phyloP scores from a whole-genome alignment of 768 basidiomycete species.

The Lactarius vividus region DNA sequence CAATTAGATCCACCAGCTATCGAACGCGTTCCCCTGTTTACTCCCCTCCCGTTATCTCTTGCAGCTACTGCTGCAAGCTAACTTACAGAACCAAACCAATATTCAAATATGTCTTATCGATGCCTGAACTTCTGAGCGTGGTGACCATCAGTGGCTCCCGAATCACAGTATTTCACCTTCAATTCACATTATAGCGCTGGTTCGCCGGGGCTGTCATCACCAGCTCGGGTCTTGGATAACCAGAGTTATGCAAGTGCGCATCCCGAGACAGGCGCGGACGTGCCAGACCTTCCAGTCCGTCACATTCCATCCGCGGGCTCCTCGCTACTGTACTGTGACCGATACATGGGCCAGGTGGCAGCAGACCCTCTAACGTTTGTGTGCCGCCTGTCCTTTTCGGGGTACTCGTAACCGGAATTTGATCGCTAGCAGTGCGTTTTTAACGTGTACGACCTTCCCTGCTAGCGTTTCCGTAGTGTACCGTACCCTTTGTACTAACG shows the following conservation, averaged over 20 bases:
- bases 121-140: neutral
- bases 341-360: neutral
- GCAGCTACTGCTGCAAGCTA: neutral
- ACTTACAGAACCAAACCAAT: neutral
- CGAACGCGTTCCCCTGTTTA: neutral
- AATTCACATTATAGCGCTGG: neutral
- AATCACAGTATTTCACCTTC: neutral
- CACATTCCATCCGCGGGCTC: neutral
- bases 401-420: neutral
- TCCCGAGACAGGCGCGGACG: neutral
- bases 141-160: neutral
- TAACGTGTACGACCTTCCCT: neutral
- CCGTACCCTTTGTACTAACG: neutral
- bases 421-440: neutral
- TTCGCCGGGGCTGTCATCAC: neutral
- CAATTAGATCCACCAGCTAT: neutral
- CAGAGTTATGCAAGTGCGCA: neutral
- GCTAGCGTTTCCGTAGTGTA: neutral
- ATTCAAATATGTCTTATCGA: neutral
- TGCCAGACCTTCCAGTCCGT: neutral
- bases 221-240: neutral
- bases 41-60: neutral
- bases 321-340: neutral
- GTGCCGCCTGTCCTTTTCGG: neutral
- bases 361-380: neutral